Evolutionary conservation across 1,284 basidiomycete genomes (phyloP), one percentile per base, ranked within the genome.

Genomic region (Porodaedalea pini): DNA sequence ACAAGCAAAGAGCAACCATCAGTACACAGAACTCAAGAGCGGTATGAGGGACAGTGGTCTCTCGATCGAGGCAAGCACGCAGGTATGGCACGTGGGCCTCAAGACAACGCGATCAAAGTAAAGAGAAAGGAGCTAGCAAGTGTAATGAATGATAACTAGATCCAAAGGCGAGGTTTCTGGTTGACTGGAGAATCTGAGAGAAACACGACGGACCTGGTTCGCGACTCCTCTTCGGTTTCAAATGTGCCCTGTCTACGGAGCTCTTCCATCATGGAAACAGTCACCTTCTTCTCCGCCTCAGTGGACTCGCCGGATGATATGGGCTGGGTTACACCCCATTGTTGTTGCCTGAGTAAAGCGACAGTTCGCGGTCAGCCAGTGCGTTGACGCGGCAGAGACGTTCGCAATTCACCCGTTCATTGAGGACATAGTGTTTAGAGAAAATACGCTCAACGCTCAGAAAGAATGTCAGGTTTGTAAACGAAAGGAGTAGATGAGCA

Each of bases 181-280:
- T 10, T 27, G 21, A 27, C 25, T n/a, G n/a, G 27, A 32, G 49
- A 56, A 17, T 23, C 25, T 36, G 64, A 56, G 56, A 49, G 56
- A 53, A 58, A 63, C 65, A 68, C 45, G 54, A 73, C 88, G 76
- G 69, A 95, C 95, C 96, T 88, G 61, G 85, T 87, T 71, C 88
- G 85, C 32, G 92, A 82, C 71, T 98, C 95, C 57, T 94, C 89
- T 63, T 94, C 88, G 45, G 80, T 87, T 74, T 98, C 96, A 71
- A 98, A 97, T 11, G 88, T 90, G 59, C 90, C 88, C 68, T 97
- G 88, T 54, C 82, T 77, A 65, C 86, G 81, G 13, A 99, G 81
- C 72, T 99, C 96, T 55, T 91, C 86, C 88, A 93, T 90, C 62
- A 95, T 78, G 36, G 88, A 88, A 34, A 82, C 73, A 0, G 94